These are phyloP conservation scores for Lantana camara DNA, from an alignment of 257 asterid genomes.

Conservation along the genomic window DNA sequence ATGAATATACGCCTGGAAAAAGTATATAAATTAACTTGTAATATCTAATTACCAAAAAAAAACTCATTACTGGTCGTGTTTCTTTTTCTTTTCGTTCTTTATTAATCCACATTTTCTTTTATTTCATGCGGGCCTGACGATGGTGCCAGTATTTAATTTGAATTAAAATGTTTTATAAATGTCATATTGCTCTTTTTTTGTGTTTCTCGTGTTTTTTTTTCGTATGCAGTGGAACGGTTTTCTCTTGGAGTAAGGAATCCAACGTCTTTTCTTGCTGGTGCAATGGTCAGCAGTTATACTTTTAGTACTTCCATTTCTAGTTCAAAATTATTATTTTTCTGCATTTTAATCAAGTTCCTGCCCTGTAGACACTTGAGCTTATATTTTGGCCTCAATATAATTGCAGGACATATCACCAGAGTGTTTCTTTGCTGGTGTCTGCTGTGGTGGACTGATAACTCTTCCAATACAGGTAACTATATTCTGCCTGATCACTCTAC, in stretches of 20 bases:
- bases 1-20: slow-evolving; percentile 12
- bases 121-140: background rate
- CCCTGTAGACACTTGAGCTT: background rate
- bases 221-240: slow-evolving; percentile 79
- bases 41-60: background rate
- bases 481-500: too few species aligned
- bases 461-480: slow-evolving; percentile 73
- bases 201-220: slow-evolving; percentile 24
- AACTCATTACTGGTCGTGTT: background rate
- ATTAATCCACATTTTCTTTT: background rate
- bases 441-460: slow-evolving; percentile 87
- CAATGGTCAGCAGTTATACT: slow-evolving; percentile 61
- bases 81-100: background rate
- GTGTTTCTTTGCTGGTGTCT: slow-evolving; percentile 88
- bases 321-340: slow-evolving; percentile 12
- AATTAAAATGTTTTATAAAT: background rate
- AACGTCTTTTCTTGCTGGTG: slow-evolving; percentile 89
- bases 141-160: too few species aligned
- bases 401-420: slow-evolving; percentile 79
- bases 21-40: background rate
- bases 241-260: slow-evolving; percentile 92
- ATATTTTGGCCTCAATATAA: slow-evolving; percentile 23
- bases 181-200: background rate
- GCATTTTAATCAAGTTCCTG: background rate
- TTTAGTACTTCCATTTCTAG: background rate